Evolutionary conservation across 129 eudicot species (phyloP).

Genomic region (Oenanthe sinensis): DNA sequence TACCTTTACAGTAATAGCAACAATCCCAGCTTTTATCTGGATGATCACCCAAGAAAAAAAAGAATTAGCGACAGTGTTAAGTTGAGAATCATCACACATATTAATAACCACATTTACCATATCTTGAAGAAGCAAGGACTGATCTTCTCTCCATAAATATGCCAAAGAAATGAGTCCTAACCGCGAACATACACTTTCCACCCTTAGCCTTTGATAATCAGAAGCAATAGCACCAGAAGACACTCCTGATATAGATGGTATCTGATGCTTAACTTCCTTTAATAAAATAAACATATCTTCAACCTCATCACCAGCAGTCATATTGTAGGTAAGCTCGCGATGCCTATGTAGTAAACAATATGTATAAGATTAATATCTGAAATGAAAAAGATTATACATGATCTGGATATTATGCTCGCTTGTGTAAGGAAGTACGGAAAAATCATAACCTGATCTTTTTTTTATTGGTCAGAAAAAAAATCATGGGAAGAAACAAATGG

Average conservation of each 20-base stretch:
- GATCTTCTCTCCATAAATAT: slow-evolving; percentile 91
- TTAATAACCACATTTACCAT: slow-evolving; percentile 44
- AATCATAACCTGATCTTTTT: neutral
- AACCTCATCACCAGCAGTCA: slow-evolving; percentile 92
- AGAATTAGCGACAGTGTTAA: slow-evolving; percentile 19
- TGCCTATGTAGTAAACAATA: slow-evolving; percentile 36
- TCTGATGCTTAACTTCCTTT: slow-evolving; percentile 68
- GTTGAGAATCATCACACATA: slow-evolving; percentile 1
- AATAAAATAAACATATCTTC: slow-evolving; percentile 85
- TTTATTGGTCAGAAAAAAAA: neutral
- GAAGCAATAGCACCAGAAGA: slow-evolving; percentile 99
- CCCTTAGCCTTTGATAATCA: slow-evolving; percentile 90
- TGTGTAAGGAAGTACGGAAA: neutral
- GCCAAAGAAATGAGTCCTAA: slow-evolving; percentile 89
- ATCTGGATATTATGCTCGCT: neutral
- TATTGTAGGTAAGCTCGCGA: slow-evolving; percentile 61
- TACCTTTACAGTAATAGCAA: slow-evolving; percentile 89
- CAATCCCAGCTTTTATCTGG: slow-evolving; percentile 63
- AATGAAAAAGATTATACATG: neutral
- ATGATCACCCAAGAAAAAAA: slow-evolving; percentile 15
- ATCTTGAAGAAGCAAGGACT: slow-evolving; percentile 74
- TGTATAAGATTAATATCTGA: neutral
- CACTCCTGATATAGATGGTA: slow-evolving; percentile 75
- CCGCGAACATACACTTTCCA: slow-evolving; percentile 93
- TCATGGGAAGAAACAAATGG: neutral